Evolutionary conservation across 345 rosid species (phyloP), one percentile per base, ranked within the genome.

Genomic region (Camelina hispida): DNA sequence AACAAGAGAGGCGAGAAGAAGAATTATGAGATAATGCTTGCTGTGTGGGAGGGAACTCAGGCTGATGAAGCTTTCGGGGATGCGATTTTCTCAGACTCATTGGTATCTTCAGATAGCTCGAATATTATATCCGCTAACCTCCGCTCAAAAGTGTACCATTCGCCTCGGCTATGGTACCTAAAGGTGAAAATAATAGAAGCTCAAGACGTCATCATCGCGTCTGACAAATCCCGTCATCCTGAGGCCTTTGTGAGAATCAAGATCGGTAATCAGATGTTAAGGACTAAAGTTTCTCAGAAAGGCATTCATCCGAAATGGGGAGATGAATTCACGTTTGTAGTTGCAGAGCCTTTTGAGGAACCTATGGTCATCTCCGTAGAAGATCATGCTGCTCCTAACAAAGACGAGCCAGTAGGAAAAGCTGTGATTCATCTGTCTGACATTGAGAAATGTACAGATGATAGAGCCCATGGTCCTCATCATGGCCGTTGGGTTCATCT

Each of bases 21-120:
- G 57, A 83, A 53, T n/a, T 88, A 87, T 30, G 99, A 96, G 78
- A 70, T 96, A 78, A 96, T 96, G 99, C 85, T 96, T 68, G 98
- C 99, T 9, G 99, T 96, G 16, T 96, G 99, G 99, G 80, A 82
- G 79, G 99, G 99, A 53, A 93, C 98, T 14, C 99, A 93, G 67
- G 98, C 98, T 4, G 98, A 96, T 47, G 99, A 91, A 79, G 89
- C 96, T 47, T 96, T 93, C 77, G 84, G 95, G 0, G 96, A 93
- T 50, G 97, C 97, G 2, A 77, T 87, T 83, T 94, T 89, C 74
- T 93, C 97, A 1, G 97, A 93, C 79, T 85, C 97, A 3, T 66
- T 83, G 35, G 3, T 72, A 30, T 83, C 87, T 20, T 55, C 85
- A 38, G 87, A 89, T 48, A 73, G 87, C 68, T 75, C 87, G 9